These are phyloP conservation scores for Orbilia quercus DNA, from an alignment of 2,329 filamentous ascomycete genomes.

Conservation along the genomic window DNA sequence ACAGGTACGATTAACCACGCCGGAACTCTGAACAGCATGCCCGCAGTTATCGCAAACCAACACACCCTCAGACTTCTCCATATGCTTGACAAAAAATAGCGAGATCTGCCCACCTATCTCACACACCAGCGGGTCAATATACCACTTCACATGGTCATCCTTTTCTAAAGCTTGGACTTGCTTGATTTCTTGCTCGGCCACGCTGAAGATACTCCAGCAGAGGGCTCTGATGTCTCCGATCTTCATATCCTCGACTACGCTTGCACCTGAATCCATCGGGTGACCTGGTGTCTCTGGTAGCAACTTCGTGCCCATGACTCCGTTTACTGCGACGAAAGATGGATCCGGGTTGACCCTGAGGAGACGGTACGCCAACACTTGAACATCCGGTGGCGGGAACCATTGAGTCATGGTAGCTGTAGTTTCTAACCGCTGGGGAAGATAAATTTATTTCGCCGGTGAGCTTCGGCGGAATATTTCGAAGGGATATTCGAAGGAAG, in stretches of 20 bases:
- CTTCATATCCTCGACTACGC: background rate
- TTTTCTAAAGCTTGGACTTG: background rate
- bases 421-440: conserved; percentile 6
- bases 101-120: background rate
- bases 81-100: background rate
- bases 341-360: conserved; percentile 1
- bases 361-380: conserved; percentile 12
- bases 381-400: background rate
- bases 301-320: too few relatives aligned
- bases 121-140: conserved; percentile 1
- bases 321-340: too few relatives aligned
- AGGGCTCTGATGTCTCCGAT: conserved; percentile 11
- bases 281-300: background rate
- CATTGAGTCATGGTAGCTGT: conserved; percentile 4
- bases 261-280: background rate
- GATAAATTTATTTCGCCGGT: too few relatives aligned
- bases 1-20: too few relatives aligned
- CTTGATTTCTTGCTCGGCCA: background rate
- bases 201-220: background rate
- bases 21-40: too few relatives aligned
- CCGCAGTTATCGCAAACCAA: too few relatives aligned
- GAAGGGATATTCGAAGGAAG: too few relatives aligned
- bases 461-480: too few relatives aligned
- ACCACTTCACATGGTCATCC: conserved; percentile 6
- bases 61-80: background rate